A percentile compares a stretch with the other conserved stretches of the same genome.
phyloP scores from a whole-genome alignment of 1,139 yeast genomes.

The Blastobotrys petasosporus region DNA sequence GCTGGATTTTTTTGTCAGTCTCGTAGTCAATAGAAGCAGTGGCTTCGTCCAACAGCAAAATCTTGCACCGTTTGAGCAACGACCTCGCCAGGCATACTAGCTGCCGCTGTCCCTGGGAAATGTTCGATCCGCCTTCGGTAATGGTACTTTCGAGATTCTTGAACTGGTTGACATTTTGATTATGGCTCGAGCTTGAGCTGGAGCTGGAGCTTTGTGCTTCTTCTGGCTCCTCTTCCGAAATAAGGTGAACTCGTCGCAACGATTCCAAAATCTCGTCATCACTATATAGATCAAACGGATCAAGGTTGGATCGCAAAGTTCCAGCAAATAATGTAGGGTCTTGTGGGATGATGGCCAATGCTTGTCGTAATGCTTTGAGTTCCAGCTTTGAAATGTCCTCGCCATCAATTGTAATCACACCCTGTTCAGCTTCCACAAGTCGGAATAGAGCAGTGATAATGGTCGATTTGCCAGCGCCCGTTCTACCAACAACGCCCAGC shows the following conservation, averaged over 20 bases:
- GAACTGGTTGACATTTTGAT: conserved; percentile 40
- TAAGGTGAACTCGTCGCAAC: conserved; percentile 7
- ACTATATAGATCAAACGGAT: conserved; percentile 47
- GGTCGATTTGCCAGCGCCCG: conserved; percentile 79
- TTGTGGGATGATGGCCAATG: conserved; percentile 64
- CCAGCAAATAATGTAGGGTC: conserved; percentile 68
- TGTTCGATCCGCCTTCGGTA: conserved; percentile 52
- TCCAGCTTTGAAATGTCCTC: conserved; percentile 51
- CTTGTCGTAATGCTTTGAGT: conserved; percentile 48
- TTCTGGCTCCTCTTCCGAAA: not conserved
- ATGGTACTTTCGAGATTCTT: conserved; percentile 46
- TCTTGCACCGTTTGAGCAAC: conserved; percentile 52
- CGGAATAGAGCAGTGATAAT: conserved; percentile 66
- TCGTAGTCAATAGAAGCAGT: conserved; percentile 80
- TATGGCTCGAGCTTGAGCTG: not conserved
- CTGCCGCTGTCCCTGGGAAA: conserved; percentile 74
- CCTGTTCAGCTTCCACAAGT: conserved; percentile 56
- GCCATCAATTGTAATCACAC: conserved; percentile 51
- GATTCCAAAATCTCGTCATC: conserved; percentile 45
- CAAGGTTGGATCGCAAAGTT: conserved; percentile 55
- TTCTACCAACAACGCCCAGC: conserved; percentile 74
- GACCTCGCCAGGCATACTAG: conserved; percentile 70
- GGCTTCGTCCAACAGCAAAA: conserved; percentile 71
- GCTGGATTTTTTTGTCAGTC: conserved; percentile 69
- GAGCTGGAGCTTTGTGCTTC: conserved; percentile 39